Evolutionary conservation across 1,284 basidiomycete genomes (phyloP), one percentile per base, ranked within the genome.

Genomic region (Microbotryum violaceum): DNA sequence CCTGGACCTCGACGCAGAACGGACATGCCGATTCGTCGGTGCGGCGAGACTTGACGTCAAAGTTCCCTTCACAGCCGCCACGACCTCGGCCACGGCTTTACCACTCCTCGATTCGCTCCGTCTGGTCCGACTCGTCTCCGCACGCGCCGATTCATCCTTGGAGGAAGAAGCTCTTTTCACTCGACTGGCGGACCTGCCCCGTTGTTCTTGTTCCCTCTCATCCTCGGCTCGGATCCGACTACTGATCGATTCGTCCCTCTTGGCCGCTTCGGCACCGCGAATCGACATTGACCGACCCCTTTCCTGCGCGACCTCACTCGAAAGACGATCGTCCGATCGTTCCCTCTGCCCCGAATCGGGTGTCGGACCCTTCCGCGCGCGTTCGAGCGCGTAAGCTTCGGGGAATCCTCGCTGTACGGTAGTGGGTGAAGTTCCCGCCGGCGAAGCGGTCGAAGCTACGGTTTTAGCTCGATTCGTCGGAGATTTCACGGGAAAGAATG

Each of bases 191-290:
- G 2, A 62, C 56, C 33, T 47, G 42, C 65, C 65, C 8, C 65
- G 56, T 37, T 63, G 57, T 14, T 66, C 65, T 42, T 66, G 58
- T 20, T 66, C 61, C 16, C 56, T 44, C 42, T 66, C 62, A 52
- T 63, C 65, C 37, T 49, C 37, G 16, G 47, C 62, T 1, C 62
- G 49, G 7, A 66, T 54, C 14, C 50, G 42, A 14, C 25, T 16
- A n/a, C 62, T 63, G 20, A 58, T 23, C n/a, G 50, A 44, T 21
- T 66, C 65, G 58, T 66, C 65, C 31, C 49, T 31, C 31, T 48
- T 44, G 18, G 44, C 31, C 8, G 31, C 52, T 33, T 54, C 48
- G 37, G 37, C 14, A 42, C 37, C 37, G 2, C 37, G 37, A 42
- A 42, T 42, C 37, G 37, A 42, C 6, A 42, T 42, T 14, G 37